A percentile compares a stretch with the other conserved stretches of the same genome.
Evolutionary conservation across 2,329 filamentous ascomycete genomes (phyloP).

Genomic region (Albophoma yamanashiensis): DNA sequence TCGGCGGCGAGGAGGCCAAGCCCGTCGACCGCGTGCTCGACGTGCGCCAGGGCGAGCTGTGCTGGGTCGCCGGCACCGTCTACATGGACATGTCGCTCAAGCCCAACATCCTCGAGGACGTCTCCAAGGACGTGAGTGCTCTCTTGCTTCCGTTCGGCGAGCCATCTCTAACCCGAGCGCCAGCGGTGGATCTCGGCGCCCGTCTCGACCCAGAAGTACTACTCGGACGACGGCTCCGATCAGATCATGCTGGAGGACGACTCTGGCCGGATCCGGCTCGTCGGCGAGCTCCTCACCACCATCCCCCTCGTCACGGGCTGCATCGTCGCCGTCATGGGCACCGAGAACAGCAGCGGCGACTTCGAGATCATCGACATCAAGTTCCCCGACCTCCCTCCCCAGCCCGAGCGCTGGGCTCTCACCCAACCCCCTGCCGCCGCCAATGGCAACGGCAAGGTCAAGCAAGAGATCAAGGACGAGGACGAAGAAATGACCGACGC

Average conservation of each 20-base stretch:
- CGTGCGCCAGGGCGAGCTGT: conserved; percentile 88
- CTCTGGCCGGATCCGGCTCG: conserved; percentile 74
- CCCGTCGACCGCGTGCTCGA: conserved; percentile 84
- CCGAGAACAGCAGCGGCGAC: conserved; percentile 83
- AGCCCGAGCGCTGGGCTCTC: conserved; percentile 70
- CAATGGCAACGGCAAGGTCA: conserved; percentile 20
- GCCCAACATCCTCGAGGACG: conserved; percentile 90
- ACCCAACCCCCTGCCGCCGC: conserved; percentile 32
- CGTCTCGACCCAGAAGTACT: conserved; percentile 66
- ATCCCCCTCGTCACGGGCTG: conserved; percentile 81
- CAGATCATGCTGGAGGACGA: conserved; percentile 91
- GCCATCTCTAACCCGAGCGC: background rate
- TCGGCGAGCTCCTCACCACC: conserved; percentile 56
- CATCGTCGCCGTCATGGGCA: conserved; percentile 89
- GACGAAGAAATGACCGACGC: conserved; percentile 48
- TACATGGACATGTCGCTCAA: conserved; percentile 98
- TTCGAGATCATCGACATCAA: conserved; percentile 88
- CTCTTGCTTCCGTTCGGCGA: background rate
- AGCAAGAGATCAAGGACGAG: conserved; percentile 27
- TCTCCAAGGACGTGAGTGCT: conserved; percentile 70
- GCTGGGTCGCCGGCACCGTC: conserved; percentile 89
- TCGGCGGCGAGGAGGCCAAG: conserved; percentile 65
- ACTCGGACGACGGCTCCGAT: conserved; percentile 45
- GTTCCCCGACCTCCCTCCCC: conserved; percentile 74
- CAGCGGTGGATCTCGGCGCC: conserved; percentile 86